Evolutionary conservation across 441 rosid species (phyloP).

Genomic region (Croton laevigatus): DNA sequence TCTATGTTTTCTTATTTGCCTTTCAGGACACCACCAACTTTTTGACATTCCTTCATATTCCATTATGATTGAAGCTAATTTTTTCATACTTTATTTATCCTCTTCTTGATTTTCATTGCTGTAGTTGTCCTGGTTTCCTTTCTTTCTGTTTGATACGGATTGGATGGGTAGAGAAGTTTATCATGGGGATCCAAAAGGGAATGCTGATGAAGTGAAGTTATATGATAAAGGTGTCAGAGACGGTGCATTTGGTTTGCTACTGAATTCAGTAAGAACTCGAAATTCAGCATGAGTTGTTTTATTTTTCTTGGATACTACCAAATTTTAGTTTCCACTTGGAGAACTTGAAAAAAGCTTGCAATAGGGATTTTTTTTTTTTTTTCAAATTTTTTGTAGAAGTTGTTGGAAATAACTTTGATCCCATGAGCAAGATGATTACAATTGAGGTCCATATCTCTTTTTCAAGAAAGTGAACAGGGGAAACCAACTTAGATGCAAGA

Average conservation of each 20-base stretch:
- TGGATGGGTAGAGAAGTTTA: constrained; percentile 99
- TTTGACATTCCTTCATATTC: constrained; percentile 3
- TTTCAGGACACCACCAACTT: constrained; percentile 7
- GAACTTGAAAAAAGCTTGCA: no score
- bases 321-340: background rate
- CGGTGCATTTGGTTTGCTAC: constrained; percentile 99
- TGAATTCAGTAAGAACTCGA: constrained; percentile 93
- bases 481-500: background rate
- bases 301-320: constrained; percentile 9
- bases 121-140: constrained; percentile 97
- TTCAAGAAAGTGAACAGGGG: background rate
- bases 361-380: background rate
- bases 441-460: constrained; percentile 1
- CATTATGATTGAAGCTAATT: background rate
- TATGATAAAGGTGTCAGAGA: constrained; percentile 90
- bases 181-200: constrained; percentile 89
- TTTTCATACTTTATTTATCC: background rate
- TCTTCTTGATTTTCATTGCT: constrained; percentile 24
- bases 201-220: constrained; percentile 45
- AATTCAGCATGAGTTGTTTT: constrained; percentile 29
- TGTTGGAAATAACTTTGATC: no score
- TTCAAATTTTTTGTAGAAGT: no score
- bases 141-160: constrained; percentile 94
- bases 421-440: background rate
- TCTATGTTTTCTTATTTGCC: constrained; percentile 1